Percentiles rank a stretch among this genome's conserved stretches.
These are phyloP conservation scores for Fusarium algeriense DNA, from an alignment of 2,329 filamentous ascomycete genomes.

Conservation along the genomic window DNA sequence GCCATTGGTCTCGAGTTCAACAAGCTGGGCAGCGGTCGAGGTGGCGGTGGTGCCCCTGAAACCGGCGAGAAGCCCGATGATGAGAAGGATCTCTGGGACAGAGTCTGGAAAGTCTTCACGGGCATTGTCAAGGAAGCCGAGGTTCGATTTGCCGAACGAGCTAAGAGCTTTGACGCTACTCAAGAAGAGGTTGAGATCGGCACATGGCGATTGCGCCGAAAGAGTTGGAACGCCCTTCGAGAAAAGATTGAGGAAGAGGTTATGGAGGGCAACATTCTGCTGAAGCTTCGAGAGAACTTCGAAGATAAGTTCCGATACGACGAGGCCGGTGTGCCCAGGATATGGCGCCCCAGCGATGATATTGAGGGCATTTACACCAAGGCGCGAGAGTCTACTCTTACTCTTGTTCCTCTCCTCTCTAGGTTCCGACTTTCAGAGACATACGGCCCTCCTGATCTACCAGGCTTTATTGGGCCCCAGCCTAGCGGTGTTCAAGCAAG, in stretches of 20 bases:
- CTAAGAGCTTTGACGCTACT: conserved; percentile 93
- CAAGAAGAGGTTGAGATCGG: conserved; percentile 92
- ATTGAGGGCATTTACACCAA: conserved; percentile 96
- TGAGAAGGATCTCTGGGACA: conserved; percentile 94
- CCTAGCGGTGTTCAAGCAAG: conserved; percentile 80
- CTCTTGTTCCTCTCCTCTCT: conserved; percentile 88
- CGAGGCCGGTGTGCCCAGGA: conserved; percentile 90
- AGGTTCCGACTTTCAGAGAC: conserved; percentile 84
- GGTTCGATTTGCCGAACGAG: conserved; percentile 84
- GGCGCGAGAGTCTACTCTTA: conserved; percentile 91
- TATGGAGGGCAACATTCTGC: conserved; percentile 94
- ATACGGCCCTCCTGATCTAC: conserved; percentile 82
- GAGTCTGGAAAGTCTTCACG: conserved; percentile 89
- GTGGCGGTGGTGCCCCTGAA: conserved; percentile 84
- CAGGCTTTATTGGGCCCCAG: conserved; percentile 83
- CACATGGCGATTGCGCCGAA: conserved; percentile 90
- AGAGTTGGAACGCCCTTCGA: conserved; percentile 92
- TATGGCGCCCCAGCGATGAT: conserved; percentile 96
- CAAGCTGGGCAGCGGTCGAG: conserved; percentile 89
- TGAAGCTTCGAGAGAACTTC: conserved; percentile 98
- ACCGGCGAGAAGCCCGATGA: conserved; percentile 76
- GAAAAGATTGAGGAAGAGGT: conserved; percentile 97
- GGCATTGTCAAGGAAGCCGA: conserved; percentile 88
- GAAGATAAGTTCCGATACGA: conserved; percentile 99
- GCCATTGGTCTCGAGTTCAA: conserved; percentile 95